These are phyloP conservation scores for Trichoderma orchidacearum DNA, from an alignment of 495 filamentous ascomycete genomes.

Conservation along the genomic window DNA sequence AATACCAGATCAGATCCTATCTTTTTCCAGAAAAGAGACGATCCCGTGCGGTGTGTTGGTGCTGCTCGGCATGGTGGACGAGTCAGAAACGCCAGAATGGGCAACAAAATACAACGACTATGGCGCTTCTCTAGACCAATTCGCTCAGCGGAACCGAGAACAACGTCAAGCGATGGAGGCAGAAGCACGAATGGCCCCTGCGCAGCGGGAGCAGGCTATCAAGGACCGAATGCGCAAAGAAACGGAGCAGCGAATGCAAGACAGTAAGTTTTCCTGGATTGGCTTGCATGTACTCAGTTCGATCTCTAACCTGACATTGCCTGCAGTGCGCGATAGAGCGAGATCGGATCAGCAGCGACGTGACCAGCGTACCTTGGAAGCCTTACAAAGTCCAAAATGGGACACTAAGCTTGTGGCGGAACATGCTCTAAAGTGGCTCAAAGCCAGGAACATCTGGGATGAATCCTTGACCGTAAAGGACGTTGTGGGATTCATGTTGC, in stretches of 20 bases:
- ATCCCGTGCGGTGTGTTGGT: slow-evolving; percentile 52
- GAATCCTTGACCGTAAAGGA: slow-evolving; percentile 16
- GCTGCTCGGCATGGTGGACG: slow-evolving; percentile 34
- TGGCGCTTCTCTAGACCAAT: slow-evolving; percentile 21
- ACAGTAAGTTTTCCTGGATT: slow-evolving; percentile 20
- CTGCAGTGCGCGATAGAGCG: slow-evolving; percentile 21
- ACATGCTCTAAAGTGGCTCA: slow-evolving; percentile 33
- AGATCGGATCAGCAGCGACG: slow-evolving; percentile 22
- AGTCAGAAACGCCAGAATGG: slow-evolving; percentile 43
- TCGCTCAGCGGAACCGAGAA: slow-evolving; percentile 22
- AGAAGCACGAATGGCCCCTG: slow-evolving; percentile 31
- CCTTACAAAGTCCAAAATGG: slow-evolving; percentile 42
- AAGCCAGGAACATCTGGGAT: slow-evolving; percentile 13
- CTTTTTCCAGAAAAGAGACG: slow-evolving; percentile 35
- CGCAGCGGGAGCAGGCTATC: slow-evolving; percentile 27
- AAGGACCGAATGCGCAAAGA: slow-evolving; percentile 20
- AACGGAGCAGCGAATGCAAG: slow-evolving; percentile 22
- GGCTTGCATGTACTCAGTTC: too few relatives aligned
- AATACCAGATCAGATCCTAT: slow-evolving; percentile 37
- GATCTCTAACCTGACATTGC: too few relatives aligned
- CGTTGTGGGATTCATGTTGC: slow-evolving; percentile 35
- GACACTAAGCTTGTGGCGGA: slow-evolving; percentile 35
- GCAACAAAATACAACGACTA: slow-evolving; percentile 26
- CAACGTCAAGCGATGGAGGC: slow-evolving; percentile 23
- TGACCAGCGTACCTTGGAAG: slow-evolving; percentile 34